Evolutionary conservation across 1,139 yeast genomes (phyloP), one percentile per base, ranked within the genome.

Genomic region (Blastobotrys persicus): DNA sequence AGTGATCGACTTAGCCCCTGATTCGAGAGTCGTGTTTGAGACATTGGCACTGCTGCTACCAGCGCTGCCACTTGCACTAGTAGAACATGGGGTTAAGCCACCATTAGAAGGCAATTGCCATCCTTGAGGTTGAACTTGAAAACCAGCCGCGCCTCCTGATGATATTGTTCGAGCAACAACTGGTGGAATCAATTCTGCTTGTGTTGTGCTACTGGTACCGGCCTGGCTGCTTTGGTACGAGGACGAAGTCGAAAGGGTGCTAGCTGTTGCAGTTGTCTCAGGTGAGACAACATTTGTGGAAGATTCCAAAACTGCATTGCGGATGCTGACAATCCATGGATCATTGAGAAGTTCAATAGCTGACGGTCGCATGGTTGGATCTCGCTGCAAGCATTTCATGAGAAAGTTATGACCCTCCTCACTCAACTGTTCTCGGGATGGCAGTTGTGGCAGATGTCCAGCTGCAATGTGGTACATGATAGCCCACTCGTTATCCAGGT

Each of bases 391-490:
- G 64, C 97, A 88, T 57, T 84, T 77, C 20, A 81, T 73, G 57
- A 92, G 69, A 65, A 92, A 91, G 37, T 74, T 74, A 46, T 76
- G 77, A 14, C 98, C 98, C 14, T 74, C 79, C 31, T 76, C 78
- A 58, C 94, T 82, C 48, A 92, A 72, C 66, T 89, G 96, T 52
- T 86, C 94, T 1, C 77, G 69, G 0, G 83, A 68, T 2, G 98
- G 98, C 49, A 92, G 73, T 59, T 80, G 89, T 0, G 98, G 98
- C 55, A 82, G 76, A 63, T 88, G 95, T 1, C 97, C 96, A 1
- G 96, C 95, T 0, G 98, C 98, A 61, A 92, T 92, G 66, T 89
- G 97, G 64, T 91, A 92, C 98, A 92, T 91, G 45, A 92, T 88
- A 1, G 98, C 97, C 95, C 95, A 92, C 65, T 91, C 98, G 63